phyloP scores from a whole-genome alignment of 73 alveolate genomes.

The Paramecium primaurelia region DNA sequence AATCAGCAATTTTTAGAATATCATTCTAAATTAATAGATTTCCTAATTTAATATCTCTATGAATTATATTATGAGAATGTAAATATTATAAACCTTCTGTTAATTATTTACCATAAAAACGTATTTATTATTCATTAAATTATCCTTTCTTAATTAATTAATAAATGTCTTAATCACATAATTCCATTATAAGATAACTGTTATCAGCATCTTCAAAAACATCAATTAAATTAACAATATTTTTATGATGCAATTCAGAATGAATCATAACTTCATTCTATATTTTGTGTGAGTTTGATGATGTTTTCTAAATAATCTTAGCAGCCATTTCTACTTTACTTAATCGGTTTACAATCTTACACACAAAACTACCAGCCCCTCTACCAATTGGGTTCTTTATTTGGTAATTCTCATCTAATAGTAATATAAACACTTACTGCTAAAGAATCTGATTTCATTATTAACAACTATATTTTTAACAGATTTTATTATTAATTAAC shows the following conservation, averaged over 20 bases:
- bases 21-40: conserved; percentile 82
- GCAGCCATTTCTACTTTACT: conserved; percentile 45
- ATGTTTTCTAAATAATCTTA: neutral
- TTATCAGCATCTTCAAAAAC: conserved; percentile 56
- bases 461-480: conserved; percentile 46
- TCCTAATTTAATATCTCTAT: conserved; percentile 95
- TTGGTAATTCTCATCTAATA: conserved; percentile 47
- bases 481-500: conserved; percentile 30
- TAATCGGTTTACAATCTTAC: neutral
- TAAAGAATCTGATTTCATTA: conserved; percentile 35
- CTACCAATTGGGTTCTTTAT: conserved; percentile 59
- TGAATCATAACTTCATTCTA: conserved; percentile 42
- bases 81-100: conserved; percentile 64
- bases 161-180: conserved; percentile 55
- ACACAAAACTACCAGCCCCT: conserved; percentile 63
- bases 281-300: neutral
- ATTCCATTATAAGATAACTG: conserved; percentile 50
- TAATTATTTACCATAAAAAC: neutral
- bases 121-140: conserved; percentile 33
- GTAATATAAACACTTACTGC: neutral
- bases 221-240: conserved; percentile 43
- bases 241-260: conserved; percentile 35
- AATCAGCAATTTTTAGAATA: conserved; percentile 92
- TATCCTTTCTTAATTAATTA: neutral
- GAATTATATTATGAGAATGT: conserved; percentile 66